Percentiles rank a stretch among this genome's conserved stretches.
phyloP scores from a whole-genome alignment of 164 flowering plant genomes.

The Annona cherimola region DNA sequence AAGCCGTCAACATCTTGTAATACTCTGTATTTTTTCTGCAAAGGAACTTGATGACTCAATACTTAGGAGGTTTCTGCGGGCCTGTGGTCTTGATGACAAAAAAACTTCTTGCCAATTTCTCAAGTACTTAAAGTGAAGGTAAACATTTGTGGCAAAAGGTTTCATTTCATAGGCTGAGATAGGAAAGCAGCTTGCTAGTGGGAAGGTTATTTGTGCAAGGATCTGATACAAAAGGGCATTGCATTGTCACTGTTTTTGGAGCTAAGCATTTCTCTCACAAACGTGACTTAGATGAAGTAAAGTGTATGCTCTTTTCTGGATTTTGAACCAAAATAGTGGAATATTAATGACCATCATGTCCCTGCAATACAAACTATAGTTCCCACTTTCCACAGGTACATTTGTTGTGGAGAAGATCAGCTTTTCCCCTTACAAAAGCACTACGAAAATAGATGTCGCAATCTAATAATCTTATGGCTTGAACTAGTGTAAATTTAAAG shows the following conservation, averaged over 20 bases:
- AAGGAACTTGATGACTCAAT: conserved; percentile 68
- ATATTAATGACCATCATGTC: too few species aligned
- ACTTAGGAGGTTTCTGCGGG: conserved; percentile 79
- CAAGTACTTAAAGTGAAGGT: conserved; percentile 66
- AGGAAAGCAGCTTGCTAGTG: conserved; percentile 49
- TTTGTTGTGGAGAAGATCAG: too few species aligned
- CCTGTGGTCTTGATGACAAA: conserved; percentile 63
- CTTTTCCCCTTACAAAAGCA: too few species aligned
- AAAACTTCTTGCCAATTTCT: conserved; percentile 55
- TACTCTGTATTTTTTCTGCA: background rate
- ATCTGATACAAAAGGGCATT: conserved; percentile 57
- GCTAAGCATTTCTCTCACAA: conserved; percentile 39
- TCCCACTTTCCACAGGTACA: too few species aligned
- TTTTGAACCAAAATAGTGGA: too few species aligned
- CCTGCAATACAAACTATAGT: too few species aligned
- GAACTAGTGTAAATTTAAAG: too few species aligned
- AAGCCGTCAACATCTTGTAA: background rate
- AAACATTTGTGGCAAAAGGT: conserved; percentile 53
- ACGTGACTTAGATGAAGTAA: conserved; percentile 58
- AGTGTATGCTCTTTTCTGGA: conserved; percentile 47
- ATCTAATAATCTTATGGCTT: too few species aligned
- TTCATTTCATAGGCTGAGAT: conserved; percentile 44
- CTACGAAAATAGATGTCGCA: too few species aligned
- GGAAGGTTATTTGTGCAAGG: conserved; percentile 75
- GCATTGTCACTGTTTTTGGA: conserved; percentile 34